Evolutionary conservation across 1,139 yeast genomes (phyloP), one percentile per base, ranked within the genome.

Genomic region (Protomyces inundatus): DNA sequence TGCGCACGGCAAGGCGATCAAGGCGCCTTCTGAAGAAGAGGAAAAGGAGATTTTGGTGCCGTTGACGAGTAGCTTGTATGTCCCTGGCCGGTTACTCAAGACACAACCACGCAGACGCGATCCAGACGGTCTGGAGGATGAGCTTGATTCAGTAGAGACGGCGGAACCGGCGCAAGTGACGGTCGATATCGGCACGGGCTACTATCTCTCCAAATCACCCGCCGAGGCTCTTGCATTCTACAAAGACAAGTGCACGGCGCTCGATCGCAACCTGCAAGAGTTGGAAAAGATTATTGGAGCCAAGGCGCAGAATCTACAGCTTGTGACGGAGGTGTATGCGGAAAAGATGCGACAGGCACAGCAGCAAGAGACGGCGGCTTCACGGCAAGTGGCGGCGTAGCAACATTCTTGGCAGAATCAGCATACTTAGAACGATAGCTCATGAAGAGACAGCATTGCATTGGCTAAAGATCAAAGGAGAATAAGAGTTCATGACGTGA

Each of bases 121-220:
- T 14, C 32, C 23, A 1, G 48, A 42, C 23, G 48, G 48, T 5
- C 32, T 42, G 23, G 48, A 14, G 30, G 23, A 16, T 42, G 48
- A 42, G 4, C 30, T 23, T 2, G 23, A 23, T 23, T 23, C 23
- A 23, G 48, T 6, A 14, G 48, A 42, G 32, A 12, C 9, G 12
- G 48, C n/a, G 48, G 82, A 86, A 67, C 82, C 82, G 55, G 82
- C 86, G 67, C 84, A 81, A 65, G 93, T 87, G 71, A 80, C 93
- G 76, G 97, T 95, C 16, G 99, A 93, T 73, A 86, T 93, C 52
- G 99, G 99, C 40, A 93, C 98, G 0, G 98, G 98, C 1, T 93
- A 93, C 75, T 93, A 83, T 73, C 95, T 90, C 37, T 97, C 90
- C 71, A 95, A 93, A 76, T 76, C 76, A 65, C 82, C 84, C 0